Evolutionary conservation across 1,284 basidiomycete genomes (phyloP).

Genomic region (Taiwanofungus camphoratus): DNA sequence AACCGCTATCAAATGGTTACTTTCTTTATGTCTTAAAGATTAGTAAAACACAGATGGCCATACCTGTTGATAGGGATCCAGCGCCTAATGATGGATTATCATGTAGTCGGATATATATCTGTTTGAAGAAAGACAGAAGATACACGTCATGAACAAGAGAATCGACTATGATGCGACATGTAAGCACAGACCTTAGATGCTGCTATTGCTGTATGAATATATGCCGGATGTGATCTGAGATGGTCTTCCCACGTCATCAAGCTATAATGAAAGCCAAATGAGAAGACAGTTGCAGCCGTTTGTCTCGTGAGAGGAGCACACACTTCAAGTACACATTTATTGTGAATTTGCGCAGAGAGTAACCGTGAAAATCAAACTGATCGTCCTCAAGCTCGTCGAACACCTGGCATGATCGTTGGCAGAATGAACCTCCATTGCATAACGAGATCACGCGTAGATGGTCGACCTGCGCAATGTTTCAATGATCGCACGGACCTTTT

Average conservation of each 20-base stretch:
- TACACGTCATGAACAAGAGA: background rate
- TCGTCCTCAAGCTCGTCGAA: constrained; percentile 93
- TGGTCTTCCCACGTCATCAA: constrained; percentile 82
- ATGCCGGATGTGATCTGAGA: constrained; percentile 71
- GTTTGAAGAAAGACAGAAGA: constrained; percentile 1
- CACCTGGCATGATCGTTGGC: constrained; percentile 37
- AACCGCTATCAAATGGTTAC: constrained; percentile 23
- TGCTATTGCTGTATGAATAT: constrained; percentile 69
- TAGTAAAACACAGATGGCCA: constrained; percentile 1
- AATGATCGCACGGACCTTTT: constrained; percentile 45
- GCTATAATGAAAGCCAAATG: constrained; percentile 32
- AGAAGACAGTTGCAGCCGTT: background rate
- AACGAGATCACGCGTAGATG: constrained; percentile 1
- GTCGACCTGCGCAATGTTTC: background rate
- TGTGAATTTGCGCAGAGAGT: constrained; percentile 88
- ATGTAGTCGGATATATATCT: constrained; percentile 74
- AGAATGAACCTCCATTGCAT: background rate
- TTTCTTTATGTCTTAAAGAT: constrained; percentile 2
- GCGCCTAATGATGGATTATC: constrained; percentile 68
- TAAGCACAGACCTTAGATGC: constrained; percentile 50
- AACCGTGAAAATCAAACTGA: constrained; percentile 98
- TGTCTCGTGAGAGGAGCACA: constrained; percentile 5
- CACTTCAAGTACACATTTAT: constrained; percentile 83
- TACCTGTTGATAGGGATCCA: constrained; percentile 35
- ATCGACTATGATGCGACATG: background rate